phyloP scores from a whole-genome alignment of 2,329 filamentous ascomycete species.

The Diaporthe sp. region DNA sequence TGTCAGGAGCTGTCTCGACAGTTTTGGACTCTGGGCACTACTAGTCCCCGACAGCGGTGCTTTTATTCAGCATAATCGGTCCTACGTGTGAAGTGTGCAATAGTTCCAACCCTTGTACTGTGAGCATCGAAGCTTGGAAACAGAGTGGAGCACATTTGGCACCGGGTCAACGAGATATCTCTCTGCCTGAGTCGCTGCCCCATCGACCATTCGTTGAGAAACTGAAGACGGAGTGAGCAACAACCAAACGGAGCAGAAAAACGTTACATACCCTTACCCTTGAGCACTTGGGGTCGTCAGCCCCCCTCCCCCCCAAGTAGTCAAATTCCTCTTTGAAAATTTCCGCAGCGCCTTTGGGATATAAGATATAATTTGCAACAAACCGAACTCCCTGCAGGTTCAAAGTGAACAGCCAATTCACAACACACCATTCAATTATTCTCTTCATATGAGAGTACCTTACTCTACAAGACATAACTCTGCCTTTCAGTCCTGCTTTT shows the following conservation, averaged over 20 bases:
- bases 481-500: not conserved
- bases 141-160: not conserved
- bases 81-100: not conserved
- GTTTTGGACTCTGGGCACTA: not conserved
- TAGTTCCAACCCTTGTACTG: not conserved
- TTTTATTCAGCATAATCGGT: slow-evolving; percentile 11
- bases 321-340: slow-evolving; percentile 7
- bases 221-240: not conserved
- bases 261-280: slow-evolving; percentile 11
- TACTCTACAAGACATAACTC: not conserved
- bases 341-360: not conserved
- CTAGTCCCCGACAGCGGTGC: not conserved
- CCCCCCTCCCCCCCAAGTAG: not conserved
- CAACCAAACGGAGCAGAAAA: not conserved
- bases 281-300: not conserved
- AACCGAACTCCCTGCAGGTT: not conserved
- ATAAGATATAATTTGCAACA: slow-evolving; percentile 19
- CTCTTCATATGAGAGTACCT: not conserved
- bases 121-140: not conserved
- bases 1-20: slow-evolving; percentile 14
- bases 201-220: slow-evolving; percentile 7
- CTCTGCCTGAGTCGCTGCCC: not conserved
- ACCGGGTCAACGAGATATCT: not conserved
- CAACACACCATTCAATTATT: not conserved
- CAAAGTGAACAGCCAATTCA: not conserved